Conservation (phyloP, 2,329 filamentous ascomycete species). For the Arthrobotrys sphaeroides region DNA sequence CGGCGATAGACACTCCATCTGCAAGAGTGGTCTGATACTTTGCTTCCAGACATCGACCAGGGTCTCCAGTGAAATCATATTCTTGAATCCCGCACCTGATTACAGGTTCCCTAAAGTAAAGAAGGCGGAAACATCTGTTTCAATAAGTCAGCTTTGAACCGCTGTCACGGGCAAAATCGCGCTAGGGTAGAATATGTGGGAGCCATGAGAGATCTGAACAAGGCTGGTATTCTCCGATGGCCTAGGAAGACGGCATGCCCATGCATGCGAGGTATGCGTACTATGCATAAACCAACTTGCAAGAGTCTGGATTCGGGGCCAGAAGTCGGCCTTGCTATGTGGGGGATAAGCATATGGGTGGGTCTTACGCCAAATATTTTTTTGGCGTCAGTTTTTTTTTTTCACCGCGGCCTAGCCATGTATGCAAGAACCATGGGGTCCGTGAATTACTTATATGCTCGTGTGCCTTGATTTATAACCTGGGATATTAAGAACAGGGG, state of each 20-base stretch:
- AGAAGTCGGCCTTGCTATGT: constrained; percentile 37
- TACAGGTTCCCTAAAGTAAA: not conserved
- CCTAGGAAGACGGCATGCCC: not conserved
- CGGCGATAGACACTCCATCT: constrained; percentile 36
- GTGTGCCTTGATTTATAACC: constrained; percentile 33
- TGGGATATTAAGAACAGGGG: constrained; percentile 8
- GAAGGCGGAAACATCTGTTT: constrained; percentile 18
- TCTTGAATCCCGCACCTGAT: constrained; percentile 16
- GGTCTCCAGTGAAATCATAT: not conserved
- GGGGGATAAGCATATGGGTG: constrained; percentile 47
- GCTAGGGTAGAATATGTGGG: constrained; percentile 20
- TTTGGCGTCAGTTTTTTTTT: not conserved
- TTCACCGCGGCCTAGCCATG: constrained; percentile 3
- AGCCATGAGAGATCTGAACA: constrained; percentile 8
- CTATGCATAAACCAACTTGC: constrained; percentile 6
- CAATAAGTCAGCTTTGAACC: not conserved
- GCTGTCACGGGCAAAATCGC: not conserved
- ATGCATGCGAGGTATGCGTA: not conserved
- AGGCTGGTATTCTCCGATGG: constrained; percentile 32
- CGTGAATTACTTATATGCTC: constrained; percentile 24
- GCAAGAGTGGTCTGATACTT: constrained; percentile 51
- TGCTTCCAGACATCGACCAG: constrained; percentile 12
- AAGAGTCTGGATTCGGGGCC: too few relatives aligned
- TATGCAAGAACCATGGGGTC: constrained; percentile 2
- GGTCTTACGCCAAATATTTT: constrained; percentile 6